phyloP scores from a whole-genome alignment of 2,329 filamentous ascomycete species.

The Didymella pinodella region DNA sequence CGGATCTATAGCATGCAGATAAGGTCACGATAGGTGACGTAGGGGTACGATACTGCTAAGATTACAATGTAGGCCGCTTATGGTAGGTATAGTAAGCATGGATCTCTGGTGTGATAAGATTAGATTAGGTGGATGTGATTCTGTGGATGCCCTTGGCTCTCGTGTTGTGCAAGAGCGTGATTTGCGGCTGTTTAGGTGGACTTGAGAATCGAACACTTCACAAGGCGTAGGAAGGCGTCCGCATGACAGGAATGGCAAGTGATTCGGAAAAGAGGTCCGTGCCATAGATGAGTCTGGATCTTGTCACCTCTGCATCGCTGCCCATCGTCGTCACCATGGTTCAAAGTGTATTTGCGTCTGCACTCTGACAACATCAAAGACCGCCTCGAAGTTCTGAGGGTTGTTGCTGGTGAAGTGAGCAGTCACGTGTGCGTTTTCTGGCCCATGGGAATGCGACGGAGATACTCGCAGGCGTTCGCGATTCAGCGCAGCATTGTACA shows the following conservation, averaged over 20 bases:
- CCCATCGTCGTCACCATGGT: conserved; percentile 7
- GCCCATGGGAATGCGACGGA: neutral
- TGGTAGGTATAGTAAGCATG: conserved; percentile 4
- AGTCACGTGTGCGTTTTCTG: neutral
- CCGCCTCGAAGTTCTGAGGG: neutral
- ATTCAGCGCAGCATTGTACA: neutral
- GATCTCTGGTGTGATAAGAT: conserved; percentile 18
- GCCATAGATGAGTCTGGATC: conserved; percentile 12
- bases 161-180: neutral
- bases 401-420: neutral
- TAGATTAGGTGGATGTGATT: neutral
- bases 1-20: conserved; percentile 3
- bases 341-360: neutral
- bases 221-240: neutral
- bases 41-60: neutral
- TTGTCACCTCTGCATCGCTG: conserved; percentile 16
- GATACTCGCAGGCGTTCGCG: conserved; percentile 7
- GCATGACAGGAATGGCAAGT: neutral
- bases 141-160: neutral
- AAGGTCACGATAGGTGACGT: conserved; percentile 19
- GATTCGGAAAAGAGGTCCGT: conserved; percentile 9
- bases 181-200: neutral
- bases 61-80: neutral
- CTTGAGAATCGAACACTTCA: neutral
- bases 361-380: neutral